Evolutionary conservation across 257 asterid genomes (phyloP).

Genomic region (Solanum pennellii): DNA sequence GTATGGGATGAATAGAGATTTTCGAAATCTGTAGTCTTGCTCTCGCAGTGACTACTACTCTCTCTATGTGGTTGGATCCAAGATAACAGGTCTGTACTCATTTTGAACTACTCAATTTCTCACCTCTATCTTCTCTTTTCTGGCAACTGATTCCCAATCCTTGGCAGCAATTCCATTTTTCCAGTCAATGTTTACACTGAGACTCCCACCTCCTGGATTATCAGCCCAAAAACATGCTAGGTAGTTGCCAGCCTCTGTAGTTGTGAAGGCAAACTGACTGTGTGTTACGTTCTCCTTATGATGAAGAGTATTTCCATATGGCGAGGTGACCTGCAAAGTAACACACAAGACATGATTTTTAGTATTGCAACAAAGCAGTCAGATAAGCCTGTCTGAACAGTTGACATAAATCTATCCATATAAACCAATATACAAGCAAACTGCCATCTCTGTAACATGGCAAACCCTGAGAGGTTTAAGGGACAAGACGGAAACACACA

Average conservation of each 20-base stretch:
- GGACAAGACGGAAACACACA: not conserved
- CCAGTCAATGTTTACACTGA: constrained; percentile 78
- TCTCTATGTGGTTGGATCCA: not conserved
- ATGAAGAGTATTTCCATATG: constrained; percentile 65
- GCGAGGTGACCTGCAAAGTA: constrained; percentile 54
- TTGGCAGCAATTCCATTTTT: constrained; percentile 86
- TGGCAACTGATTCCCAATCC: constrained; percentile 90
- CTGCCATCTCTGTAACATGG: not conserved
- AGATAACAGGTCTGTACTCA: not conserved
- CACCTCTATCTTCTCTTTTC: constrained; percentile 84
- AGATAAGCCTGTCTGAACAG: not conserved
- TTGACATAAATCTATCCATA: not conserved
- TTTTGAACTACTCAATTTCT: not conserved
- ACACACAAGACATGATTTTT: not conserved
- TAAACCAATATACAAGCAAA: not conserved
- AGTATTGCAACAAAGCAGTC: not conserved
- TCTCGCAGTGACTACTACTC: not conserved
- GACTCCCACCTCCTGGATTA: constrained; percentile 36
- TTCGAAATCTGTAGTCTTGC: not conserved
- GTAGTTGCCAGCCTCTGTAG: constrained; percentile 70
- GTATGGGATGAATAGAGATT: not conserved
- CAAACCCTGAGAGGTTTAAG: not conserved
- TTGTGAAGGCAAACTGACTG: constrained; percentile 86
- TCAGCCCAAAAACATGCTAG: constrained; percentile 77
- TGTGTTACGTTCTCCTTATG: constrained; percentile 51